A percentile compares a stretch with the other conserved stretches of the same genome.
Conservation (phyloP, 2,329 filamentous ascomycete species). For the Volutella citrinella region DNA sequence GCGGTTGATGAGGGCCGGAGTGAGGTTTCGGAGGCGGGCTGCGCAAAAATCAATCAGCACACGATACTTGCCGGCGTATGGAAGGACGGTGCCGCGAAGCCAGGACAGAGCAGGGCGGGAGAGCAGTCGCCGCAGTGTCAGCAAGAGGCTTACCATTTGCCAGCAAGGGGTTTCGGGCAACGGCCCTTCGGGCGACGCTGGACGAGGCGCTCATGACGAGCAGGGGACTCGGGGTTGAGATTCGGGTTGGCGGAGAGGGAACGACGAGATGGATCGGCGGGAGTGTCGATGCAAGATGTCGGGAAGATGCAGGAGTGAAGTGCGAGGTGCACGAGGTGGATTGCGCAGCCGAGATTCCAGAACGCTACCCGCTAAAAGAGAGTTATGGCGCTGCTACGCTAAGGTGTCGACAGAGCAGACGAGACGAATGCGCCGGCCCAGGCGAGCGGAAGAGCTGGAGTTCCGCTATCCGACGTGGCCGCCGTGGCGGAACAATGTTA, state of each 20-base stretch:
- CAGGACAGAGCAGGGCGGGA: no score
- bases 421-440: slow-evolving; percentile 12
- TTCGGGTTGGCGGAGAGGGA: no score
- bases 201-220: slow-evolving; percentile 55
- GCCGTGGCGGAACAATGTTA: no score
- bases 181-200: slow-evolving; percentile 52
- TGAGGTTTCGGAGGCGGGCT: slow-evolving; percentile 48
- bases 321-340: no score
- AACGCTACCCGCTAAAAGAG: slow-evolving; percentile 19
- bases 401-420: no score
- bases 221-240: no score
- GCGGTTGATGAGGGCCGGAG: slow-evolving; percentile 45
- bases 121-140: no score
- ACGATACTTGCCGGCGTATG: no score
- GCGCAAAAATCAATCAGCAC: slow-evolving; percentile 26
- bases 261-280: no score
- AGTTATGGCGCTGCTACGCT: slow-evolving; percentile 1
- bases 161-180: slow-evolving; percentile 51
- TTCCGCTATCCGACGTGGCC: slow-evolving; percentile 20
- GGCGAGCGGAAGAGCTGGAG: slow-evolving; percentile 22
- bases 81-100: no score
- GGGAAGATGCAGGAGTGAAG: no score
- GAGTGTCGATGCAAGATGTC: no score
- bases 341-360: slow-evolving; percentile 19
- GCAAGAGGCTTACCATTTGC: slow-evolving; percentile 44